Base-by-base conservation (phyloP, 345 rosid species). In the Iberis pinnata region DNA sequence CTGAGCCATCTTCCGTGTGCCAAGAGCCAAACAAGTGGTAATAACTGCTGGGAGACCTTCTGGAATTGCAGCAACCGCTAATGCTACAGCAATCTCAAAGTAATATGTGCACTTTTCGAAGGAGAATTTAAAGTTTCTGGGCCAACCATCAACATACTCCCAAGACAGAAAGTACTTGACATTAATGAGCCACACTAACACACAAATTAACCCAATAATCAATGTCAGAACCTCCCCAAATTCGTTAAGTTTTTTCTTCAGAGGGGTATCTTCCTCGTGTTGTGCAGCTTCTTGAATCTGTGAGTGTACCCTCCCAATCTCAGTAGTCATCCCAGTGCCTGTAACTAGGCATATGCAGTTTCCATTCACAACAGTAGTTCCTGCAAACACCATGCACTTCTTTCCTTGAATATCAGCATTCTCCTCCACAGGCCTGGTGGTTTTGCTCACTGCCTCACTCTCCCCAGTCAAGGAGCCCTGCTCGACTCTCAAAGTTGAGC, bases 21-120 rank as follows among this genome's bases (percentile, higher is more conserved):
- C 98, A 15, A 87, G 83, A 17, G 98, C 96, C 73, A 90, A 74
- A 59, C 95, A 90, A 19, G 98, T 87, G 29, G 98, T 90, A 38
- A 90, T 90, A 58, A 87, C 98, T 17, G 98, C 98, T 2, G 98
- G 98, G 40, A 87, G 59, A 58, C 98, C 98, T 73, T 90, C 96
- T 9, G 98, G 98, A 61, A 90, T 90, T 3, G 98, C 98, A 64
- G 98, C 98, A 42, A 90, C 98, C 0, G 95, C 96, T 71, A 87
- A 67, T 16, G 98, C 96, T 19, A 90, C 96, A 29, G 98, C 98
- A 56, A 90, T 90, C 73, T 90, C 95, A 61, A 90, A 90, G 78
- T 90, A 90, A 44, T 90, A 90, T 2, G 98, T 90, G 78, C 96
- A 90, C 75, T 88, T 90, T 78, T 90, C 98, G 15, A 90, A 84